Percentiles rank a stretch among this genome's conserved stretches.
phyloP scores from a whole-genome alignment of 768 basidiomycete genomes.

The Ramaria sp. region DNA sequence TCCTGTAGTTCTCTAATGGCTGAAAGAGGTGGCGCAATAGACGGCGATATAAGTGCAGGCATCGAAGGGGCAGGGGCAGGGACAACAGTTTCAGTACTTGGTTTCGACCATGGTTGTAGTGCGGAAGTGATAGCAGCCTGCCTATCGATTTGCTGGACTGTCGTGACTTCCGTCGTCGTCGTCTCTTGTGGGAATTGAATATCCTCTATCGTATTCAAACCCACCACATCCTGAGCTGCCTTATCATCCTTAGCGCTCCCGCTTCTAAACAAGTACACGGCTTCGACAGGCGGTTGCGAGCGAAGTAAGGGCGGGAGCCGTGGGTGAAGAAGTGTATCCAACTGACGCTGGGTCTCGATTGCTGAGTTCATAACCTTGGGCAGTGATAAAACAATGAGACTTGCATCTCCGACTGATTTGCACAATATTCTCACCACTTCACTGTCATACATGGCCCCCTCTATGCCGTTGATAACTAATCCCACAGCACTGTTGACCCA shows the following conservation, averaged over 20 bases:
- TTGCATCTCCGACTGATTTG: conserved; percentile 8
- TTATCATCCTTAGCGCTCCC: conserved; percentile 61
- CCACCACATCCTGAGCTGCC: conserved; percentile 32
- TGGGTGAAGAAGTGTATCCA: conserved; percentile 68
- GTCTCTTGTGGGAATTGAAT: background rate
- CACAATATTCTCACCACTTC: conserved; percentile 22
- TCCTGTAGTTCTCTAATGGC: background rate
- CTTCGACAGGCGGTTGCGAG: conserved; percentile 51
- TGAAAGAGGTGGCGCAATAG: background rate
- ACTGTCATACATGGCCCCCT: conserved; percentile 14
- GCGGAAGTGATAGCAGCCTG: background rate
- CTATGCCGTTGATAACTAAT: conserved; percentile 37
- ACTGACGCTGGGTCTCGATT: conserved; percentile 2
- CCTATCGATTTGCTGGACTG: background rate
- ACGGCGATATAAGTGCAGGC: background rate
- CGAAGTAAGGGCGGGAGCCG: conserved; percentile 68
- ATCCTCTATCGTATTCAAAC: conserved; percentile 18
- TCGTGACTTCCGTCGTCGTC: background rate
- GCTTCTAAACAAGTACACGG: conserved; percentile 45
- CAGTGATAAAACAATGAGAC: background rate
- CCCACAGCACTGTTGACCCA: conserved; percentile 52
- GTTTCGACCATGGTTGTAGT: background rate
- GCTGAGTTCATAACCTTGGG: background rate
- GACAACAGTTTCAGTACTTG: background rate
- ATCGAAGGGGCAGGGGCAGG: background rate